Conservation (phyloP, 2,329 filamentous ascomycete species). For the Fusarium gaditjirri region DNA sequence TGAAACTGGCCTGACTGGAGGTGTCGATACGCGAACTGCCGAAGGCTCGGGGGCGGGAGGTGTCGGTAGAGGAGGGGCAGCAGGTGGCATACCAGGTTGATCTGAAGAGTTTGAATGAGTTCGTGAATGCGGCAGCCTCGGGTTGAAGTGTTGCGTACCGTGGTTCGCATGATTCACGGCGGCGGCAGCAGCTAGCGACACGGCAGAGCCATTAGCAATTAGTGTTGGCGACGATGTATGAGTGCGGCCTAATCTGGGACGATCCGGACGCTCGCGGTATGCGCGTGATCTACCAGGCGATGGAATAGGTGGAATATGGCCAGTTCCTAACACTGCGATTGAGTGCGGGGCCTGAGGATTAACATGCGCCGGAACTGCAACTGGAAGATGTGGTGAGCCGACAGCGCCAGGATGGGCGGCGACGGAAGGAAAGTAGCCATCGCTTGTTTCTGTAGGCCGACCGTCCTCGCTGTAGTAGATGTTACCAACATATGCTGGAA, state of each 20-base stretch:
- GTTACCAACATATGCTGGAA: conserved; percentile 50
- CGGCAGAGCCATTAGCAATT: conserved; percentile 59
- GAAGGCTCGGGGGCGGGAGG: conserved; percentile 62
- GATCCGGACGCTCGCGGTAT: conserved; percentile 65
- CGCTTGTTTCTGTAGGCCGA: conserved; percentile 73
- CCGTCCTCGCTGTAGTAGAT: conserved; percentile 71
- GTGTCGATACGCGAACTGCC: conserved; percentile 62
- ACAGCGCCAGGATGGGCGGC: conserved; percentile 54
- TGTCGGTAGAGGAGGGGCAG: conserved; percentile 62
- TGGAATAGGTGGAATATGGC: conserved; percentile 81
- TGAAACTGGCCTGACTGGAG: conserved; percentile 60
- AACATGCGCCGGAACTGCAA: conserved; percentile 52
- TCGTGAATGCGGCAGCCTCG: conserved; percentile 61
- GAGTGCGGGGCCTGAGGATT: conserved; percentile 62
- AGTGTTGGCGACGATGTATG: conserved; percentile 86
- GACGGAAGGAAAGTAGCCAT: conserved; percentile 85
- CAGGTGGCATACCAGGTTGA: conserved; percentile 56
- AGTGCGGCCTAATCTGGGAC: conserved; percentile 73
- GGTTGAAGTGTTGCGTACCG: conserved; percentile 48
- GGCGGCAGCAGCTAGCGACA: conserved; percentile 47
- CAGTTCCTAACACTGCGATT: conserved; percentile 83
- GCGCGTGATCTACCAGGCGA: conserved; percentile 76
- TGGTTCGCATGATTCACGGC: conserved; percentile 51
- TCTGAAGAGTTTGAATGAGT: conserved; percentile 71
- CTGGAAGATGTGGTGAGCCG: conserved; percentile 54